These are phyloP conservation scores for Pleurotus tuber-regium DNA, from an alignment of 768 basidiomycete species.

Conservation along the genomic window DNA sequence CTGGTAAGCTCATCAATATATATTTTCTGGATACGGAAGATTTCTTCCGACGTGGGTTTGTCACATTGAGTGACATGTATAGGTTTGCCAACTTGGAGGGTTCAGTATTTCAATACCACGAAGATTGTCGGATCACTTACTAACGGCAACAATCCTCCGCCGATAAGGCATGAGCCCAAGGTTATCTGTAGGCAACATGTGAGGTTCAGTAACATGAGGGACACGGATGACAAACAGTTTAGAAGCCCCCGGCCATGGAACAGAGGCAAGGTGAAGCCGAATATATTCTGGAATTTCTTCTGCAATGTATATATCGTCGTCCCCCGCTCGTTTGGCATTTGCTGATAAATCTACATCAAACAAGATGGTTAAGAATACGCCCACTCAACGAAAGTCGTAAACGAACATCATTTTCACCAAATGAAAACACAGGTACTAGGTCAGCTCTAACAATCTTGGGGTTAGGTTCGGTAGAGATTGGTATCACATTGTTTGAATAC, in stretches of 20 bases:
- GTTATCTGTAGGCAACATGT: slow-evolving; percentile 58
- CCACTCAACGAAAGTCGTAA: not conserved
- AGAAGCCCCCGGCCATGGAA: slow-evolving; percentile 95
- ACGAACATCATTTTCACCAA: slow-evolving; percentile 96
- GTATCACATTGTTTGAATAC: slow-evolving; percentile 20
- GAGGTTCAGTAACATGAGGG: not conserved
- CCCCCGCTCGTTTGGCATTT: slow-evolving; percentile 94
- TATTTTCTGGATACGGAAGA: slow-evolving; percentile 72
- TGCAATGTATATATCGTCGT: slow-evolving; percentile 85
- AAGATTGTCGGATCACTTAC: slow-evolving; percentile 50
- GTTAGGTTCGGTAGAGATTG: not conserved
- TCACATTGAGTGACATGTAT: slow-evolving; percentile 76
- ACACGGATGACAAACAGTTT: slow-evolving; percentile 66
- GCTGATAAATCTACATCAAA: slow-evolving; percentile 80
- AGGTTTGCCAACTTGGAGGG: slow-evolving; percentile 74
- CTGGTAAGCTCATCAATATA: slow-evolving; percentile 93
- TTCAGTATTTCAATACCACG: not conserved
- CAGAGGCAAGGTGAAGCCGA: slow-evolving; percentile 96
- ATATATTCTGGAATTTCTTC: slow-evolving; percentile 86
- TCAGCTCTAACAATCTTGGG: slow-evolving; percentile 61
- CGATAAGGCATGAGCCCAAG: slow-evolving; percentile 95
- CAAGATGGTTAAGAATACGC: slow-evolving; percentile 1
- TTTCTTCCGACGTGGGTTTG: slow-evolving; percentile 78
- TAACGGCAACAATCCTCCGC: slow-evolving; percentile 91
- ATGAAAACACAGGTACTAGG: slow-evolving; percentile 96